Conservation (phyloP, 805 yeast species). For the Soucietia sequanensis region DNA sequence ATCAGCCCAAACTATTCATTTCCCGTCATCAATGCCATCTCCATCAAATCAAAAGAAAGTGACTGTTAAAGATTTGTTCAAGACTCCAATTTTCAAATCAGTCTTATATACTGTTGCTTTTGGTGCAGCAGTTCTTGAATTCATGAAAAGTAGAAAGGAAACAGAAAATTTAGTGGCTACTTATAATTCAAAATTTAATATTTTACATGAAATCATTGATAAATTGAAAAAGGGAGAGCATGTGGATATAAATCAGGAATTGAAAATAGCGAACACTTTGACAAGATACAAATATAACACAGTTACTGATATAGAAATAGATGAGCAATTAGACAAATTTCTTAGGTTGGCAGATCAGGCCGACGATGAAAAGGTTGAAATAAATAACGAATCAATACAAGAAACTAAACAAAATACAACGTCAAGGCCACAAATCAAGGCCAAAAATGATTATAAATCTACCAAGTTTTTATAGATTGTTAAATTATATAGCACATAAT, state of each 20-base stretch:
- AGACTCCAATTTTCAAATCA: slow-evolving; percentile 37
- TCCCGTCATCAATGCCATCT: too few species aligned
- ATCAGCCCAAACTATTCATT: too few species aligned
- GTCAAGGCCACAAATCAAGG: too few species aligned
- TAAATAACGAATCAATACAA: too few species aligned
- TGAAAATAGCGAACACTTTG: slow-evolving; percentile 41
- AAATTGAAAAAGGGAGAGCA: slow-evolving; percentile 31
- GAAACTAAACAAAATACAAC: too few species aligned
- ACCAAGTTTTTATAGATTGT: too few species aligned
- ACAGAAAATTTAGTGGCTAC: slow-evolving; percentile 41
- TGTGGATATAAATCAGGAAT: slow-evolving; percentile 43
- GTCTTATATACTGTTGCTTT: slow-evolving; percentile 35
- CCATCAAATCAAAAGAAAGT: too few species aligned
- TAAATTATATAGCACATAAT: too few species aligned
- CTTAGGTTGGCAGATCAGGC: slow-evolving; percentile 28
- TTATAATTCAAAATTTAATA: slow-evolving; percentile 33
- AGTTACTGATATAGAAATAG: slow-evolving; percentile 37
- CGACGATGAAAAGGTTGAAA: background rate
- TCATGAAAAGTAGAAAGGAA: slow-evolving; percentile 44
- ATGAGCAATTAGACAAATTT: slow-evolving; percentile 36
- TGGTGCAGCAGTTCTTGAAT: slow-evolving; percentile 48
- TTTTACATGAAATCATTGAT: slow-evolving; percentile 29
- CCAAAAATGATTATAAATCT: too few species aligned
- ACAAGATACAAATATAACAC: slow-evolving; percentile 35
- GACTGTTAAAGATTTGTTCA: slow-evolving; percentile 25